Base-by-base conservation (phyloP, 2,329 filamentous ascomycete species). In the Zymoseptoria ardabiliae region DNA sequence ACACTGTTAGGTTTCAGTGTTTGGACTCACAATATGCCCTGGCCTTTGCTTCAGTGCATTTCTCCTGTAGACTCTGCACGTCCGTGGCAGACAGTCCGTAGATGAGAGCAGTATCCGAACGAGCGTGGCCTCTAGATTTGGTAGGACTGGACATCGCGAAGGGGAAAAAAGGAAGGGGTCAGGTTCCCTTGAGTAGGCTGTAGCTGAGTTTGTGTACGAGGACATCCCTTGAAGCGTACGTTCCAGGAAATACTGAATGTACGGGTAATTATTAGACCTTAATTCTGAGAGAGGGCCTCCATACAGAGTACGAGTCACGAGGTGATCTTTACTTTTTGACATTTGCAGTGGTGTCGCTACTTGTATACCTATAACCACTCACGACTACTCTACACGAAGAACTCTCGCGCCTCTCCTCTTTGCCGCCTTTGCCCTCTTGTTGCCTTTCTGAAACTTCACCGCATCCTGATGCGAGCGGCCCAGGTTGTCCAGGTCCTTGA, bases 401-500 rank as follows among this genome's bases (percentile, higher is more conserved):
- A 86, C 81, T 66, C 87, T 83, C 50, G 88, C 79, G n/a, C 87
- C 89, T 71, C 83, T 84, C 76, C 86, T 86, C 81, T 89, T 92
- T 41, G 76, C 75, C 1, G 81, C 74, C 81, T 87, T 88, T 8
- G 28, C 51, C 86, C 90, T 92, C 83, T 89, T 91, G 75, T 88
- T 85, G 45, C 89, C 89, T 71, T 85, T 86, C 62, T 91, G 87
- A 71, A 93, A 93, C 6, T 86, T 83, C 28, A 79, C 77, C 1
- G 83, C 85, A 66, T 78, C 82, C 65, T 84, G 84, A 73, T 97
- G 93, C 70, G 96, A 91, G 73, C 94, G 86, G 58, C 91, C 93
- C 66, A 99, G 81, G 75, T 97, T 97, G 79, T 99, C 94, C 61
- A 97, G 86, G 70, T 96, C 92, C 81, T 99, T 99, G 78, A 99